phyloP scores from a whole-genome alignment of 257 asterid genomes.

The Echium plantagineum region DNA sequence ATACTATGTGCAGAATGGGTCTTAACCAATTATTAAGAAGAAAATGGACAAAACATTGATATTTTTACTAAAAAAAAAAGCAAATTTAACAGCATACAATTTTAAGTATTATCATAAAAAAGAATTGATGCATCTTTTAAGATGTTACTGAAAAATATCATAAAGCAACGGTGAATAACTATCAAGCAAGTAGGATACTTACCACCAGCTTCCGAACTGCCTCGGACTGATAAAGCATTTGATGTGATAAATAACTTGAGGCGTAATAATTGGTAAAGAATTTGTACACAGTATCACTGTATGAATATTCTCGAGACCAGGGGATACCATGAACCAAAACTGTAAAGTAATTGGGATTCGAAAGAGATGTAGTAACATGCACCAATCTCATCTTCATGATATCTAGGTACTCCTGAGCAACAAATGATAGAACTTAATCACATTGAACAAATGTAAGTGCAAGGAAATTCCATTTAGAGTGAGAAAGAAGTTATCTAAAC shows the following conservation, averaged over 20 bases:
- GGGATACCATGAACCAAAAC: slow-evolving; percentile 35
- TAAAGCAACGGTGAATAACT: not conserved
- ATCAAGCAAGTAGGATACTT: slow-evolving; percentile 11
- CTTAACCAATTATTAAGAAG: no score
- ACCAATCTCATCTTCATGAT: slow-evolving; percentile 15
- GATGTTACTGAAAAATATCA: no score
- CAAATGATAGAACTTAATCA: not conserved
- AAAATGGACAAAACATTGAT: no score
- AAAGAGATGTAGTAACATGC: slow-evolving; percentile 16
- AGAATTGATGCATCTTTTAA: no score
- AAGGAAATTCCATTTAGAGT: not conserved
- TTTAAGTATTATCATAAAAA: no score
- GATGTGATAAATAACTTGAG: slow-evolving; percentile 30
- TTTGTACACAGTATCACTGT: slow-evolving; percentile 17
- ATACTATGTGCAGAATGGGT: no score
- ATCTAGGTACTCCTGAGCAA: slow-evolving; percentile 15
- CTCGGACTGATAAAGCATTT: slow-evolving; percentile 20
- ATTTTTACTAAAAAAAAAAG: no score
- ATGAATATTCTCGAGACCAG: slow-evolving; percentile 13
- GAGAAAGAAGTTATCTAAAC: not conserved
- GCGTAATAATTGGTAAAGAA: slow-evolving; percentile 28
- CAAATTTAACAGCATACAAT: no score
- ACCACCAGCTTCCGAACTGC: slow-evolving; percentile 23
- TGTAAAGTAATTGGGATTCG: slow-evolving; percentile 22
- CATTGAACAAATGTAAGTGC: not conserved